Conservation (phyloP, 805 yeast genomes). For the Candida orba region DNA sequence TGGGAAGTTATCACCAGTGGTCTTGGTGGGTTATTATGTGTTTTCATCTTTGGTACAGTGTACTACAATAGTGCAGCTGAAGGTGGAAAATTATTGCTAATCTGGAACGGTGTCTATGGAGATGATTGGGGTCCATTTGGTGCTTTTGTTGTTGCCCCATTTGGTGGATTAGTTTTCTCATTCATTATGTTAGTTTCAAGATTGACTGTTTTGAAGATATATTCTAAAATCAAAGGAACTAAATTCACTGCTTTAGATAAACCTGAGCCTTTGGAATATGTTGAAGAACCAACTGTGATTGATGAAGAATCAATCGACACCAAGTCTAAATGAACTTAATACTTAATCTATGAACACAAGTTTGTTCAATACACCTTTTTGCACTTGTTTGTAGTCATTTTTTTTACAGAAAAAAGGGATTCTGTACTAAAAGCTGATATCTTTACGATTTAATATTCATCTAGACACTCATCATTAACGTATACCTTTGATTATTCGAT, state of each 20-base stretch:
- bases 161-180: conserved; percentile 64
- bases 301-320: conserved; percentile 4
- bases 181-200: conserved; percentile 44
- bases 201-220: conserved; percentile 24
- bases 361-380: background rate
- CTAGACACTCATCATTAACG: too few relatives aligned
- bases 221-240: conserved; percentile 13
- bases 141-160: conserved; percentile 87
- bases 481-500: too few relatives aligned
- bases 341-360: background rate
- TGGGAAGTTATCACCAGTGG: conserved; percentile 82
- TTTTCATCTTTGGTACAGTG: conserved; percentile 76
- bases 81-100: conserved; percentile 69
- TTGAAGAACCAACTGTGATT: background rate
- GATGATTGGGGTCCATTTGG: conserved; percentile 94
- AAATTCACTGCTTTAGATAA: conserved; percentile 30
- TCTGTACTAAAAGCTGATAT: too few relatives aligned
- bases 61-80: conserved; percentile 66
- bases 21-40: conserved; percentile 70
- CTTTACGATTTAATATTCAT: too few relatives aligned
- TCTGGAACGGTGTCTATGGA: conserved; percentile 74
- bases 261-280: conserved; percentile 8
- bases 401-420: too few relatives aligned
- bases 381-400: background rate
- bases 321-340: background rate